Percentiles rank a stretch among this genome's conserved stretches.
Conservation (phyloP, 306 rosid species). For the Bauhinia variegata region DNA sequence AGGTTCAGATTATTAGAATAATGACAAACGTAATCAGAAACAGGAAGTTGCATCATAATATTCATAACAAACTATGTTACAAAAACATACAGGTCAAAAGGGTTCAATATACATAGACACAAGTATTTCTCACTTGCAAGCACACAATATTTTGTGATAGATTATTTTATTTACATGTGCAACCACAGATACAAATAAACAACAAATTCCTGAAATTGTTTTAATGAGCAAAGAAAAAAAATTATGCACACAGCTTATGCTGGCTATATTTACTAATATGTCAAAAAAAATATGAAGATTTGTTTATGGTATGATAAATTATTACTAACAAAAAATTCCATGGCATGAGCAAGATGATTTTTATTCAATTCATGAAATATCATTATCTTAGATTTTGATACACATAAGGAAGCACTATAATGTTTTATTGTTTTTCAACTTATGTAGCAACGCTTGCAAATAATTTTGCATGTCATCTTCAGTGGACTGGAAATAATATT, state of each 20-base stretch:
- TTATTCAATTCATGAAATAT: background rate
- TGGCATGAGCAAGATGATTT: background rate
- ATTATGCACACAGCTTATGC: background rate
- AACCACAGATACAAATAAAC: background rate
- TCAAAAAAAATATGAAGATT: background rate
- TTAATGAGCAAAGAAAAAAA: background rate
- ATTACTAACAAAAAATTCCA: slow-evolving; percentile 13
- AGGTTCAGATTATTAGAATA: slow-evolving; percentile 39
- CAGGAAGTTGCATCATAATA: background rate
- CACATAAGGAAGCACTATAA: background rate
- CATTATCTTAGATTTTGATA: background rate
- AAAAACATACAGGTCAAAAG: slow-evolving; percentile 14
- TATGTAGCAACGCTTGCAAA: background rate
- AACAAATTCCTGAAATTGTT: slow-evolving; percentile 2
- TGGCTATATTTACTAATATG: background rate
- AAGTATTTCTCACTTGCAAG: slow-evolving; percentile 19
- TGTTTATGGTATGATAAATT: background rate
- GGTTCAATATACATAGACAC: slow-evolving; percentile 1
- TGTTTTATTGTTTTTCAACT: slow-evolving; percentile 8
- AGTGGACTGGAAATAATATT: too few species aligned
- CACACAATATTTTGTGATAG: slow-evolving; percentile 19
- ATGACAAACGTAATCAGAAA: slow-evolving; percentile 8
- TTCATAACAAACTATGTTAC: background rate
- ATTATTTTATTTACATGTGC: background rate
- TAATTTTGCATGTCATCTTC: background rate